Evolutionary conservation across 225 moss, liverwort and hornwort species (phyloP).

Genomic region (Asterella californica): DNA sequence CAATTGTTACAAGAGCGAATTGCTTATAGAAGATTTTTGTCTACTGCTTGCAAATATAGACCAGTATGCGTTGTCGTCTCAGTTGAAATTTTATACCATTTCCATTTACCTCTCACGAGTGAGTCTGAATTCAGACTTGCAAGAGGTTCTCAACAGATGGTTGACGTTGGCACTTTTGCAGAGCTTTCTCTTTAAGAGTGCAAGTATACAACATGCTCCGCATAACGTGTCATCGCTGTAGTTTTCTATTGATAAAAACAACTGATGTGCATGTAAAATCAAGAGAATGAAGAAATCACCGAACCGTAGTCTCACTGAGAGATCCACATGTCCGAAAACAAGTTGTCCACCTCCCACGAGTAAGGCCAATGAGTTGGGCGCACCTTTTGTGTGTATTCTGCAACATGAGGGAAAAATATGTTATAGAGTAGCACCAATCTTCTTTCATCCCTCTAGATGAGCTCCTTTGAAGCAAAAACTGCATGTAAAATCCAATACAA

Average conservation of each 20-base stretch:
- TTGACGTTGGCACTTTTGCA: not conserved
- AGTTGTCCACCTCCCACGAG: constrained; percentile 40
- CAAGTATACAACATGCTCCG: not conserved
- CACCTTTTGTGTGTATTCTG: constrained; percentile 62
- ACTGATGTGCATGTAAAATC: not conserved
- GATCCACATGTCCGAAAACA: constrained; percentile 54
- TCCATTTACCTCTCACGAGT: not conserved
- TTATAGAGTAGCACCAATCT: not conserved
- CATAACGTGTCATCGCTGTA: not conserved
- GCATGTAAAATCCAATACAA: not conserved
- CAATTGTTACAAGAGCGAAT: not conserved
- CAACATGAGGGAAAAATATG: not conserved
- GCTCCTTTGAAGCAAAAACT: not conserved
- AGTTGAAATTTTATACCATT: not conserved
- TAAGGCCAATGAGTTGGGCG: constrained; percentile 50
- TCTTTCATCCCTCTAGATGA: not conserved
- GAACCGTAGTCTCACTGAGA: constrained; percentile 45
- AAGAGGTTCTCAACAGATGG: not conserved
- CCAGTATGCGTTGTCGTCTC: not conserved
- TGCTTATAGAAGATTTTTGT: not conserved
- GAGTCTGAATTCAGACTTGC: not conserved
- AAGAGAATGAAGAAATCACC: not conserved
- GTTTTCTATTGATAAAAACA: not conserved
- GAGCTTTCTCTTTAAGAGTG: not conserved
- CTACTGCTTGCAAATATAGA: not conserved